Evolutionary conservation across 1,284 basidiomycete genomes (phyloP), one percentile per base, ranked within the genome.

Genomic region (Trametes versicolor): DNA sequence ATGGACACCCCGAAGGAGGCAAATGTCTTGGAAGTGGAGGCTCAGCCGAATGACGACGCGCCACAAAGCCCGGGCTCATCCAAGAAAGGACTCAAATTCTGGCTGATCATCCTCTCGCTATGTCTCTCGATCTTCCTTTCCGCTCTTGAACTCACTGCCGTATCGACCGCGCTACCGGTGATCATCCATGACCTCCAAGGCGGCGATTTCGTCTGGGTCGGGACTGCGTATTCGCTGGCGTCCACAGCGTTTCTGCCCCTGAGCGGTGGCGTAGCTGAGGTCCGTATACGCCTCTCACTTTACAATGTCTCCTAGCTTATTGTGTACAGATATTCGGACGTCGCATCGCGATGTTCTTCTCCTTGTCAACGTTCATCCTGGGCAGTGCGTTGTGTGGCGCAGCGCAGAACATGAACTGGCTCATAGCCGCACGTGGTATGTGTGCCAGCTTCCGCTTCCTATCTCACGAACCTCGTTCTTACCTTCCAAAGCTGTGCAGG

Each of bases 401-500:
- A 0, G 79, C 84, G 0, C 75, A 78, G 60, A 78, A 67, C 56
- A 82, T 83, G 78, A 74, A 73, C 27, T 45, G 34, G 58, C 47
- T 64, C 21, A 60, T 64, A n/a, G 58, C 39, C 8, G 58, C 37
- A 3, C 39, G 57, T 4, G 55, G 56, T 58, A 53, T 58, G 56
- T 58, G 49, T 58, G 64, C 17, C 32, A 15, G 77, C 77, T 76
- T 73, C 84, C 13, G 23, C 47, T 37, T 80, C 82, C 62, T 79
- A 75, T 21, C 79, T 75, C 12, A 71, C 82, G 9, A 58, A 78
- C 4, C 70, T 86, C 13, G 12, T 25, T 1, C 36, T 53, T 8
- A 53, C 36, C 25, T 25, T 19, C 25, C 7, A 13, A 19, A 75
- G 80, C 78, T 7, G 65, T 86, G 17, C 83, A 85, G 68, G 83